Evolutionary conservation across 192 early-diverging fungal species (phyloP).

Genomic region (Linnemannia elongata): DNA sequence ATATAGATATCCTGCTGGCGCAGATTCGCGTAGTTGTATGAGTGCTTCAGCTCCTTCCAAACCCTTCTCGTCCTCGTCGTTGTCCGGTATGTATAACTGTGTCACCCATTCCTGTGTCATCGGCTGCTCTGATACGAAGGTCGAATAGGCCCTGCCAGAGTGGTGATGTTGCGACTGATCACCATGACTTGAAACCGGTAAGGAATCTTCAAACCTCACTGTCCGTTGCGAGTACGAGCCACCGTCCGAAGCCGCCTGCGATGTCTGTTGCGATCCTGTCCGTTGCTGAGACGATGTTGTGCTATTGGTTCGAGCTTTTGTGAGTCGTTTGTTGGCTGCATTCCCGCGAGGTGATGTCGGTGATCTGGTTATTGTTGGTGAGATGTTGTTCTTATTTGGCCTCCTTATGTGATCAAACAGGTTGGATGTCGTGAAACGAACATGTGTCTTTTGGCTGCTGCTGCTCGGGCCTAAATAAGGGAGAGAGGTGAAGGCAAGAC

Average conservation of each 20-base stretch:
- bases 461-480: not conserved
- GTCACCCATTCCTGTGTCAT: not conserved
- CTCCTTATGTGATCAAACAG: not conserved
- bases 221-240: not conserved
- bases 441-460: not conserved
- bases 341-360: not conserved
- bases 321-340: not conserved
- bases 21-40: too few species aligned
- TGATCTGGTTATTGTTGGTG: not conserved
- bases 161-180: not conserved
- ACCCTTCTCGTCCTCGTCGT: not conserved
- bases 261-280: not conserved
- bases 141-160: not conserved
- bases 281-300: not conserved
- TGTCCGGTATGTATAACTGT: not conserved
- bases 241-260: not conserved
- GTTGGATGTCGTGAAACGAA: not conserved
- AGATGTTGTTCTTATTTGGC: not conserved
- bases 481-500: not conserved
- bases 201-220: not conserved
- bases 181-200: not conserved
- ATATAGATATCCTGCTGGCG: not conserved
- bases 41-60: not conserved
- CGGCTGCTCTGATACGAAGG: not conserved
- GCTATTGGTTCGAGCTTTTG: not conserved